A percentile compares a stretch with the other conserved stretches of the same genome.
Conservation (phyloP, 768 basidiomycete species). For the Cystobasidium ongulense region DNA sequence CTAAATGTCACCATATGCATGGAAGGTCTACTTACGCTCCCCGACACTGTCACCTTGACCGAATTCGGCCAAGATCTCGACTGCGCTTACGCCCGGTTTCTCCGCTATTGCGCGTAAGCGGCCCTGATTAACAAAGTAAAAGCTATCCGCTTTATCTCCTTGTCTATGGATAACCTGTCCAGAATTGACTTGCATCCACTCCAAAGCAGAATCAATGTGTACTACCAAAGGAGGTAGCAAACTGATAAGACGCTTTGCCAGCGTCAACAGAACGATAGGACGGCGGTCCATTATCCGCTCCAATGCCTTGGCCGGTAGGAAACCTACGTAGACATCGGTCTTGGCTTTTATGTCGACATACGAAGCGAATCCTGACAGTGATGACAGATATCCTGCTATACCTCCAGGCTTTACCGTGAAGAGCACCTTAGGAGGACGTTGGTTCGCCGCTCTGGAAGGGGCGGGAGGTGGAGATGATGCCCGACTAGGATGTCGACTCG, state of each 20-base stretch:
- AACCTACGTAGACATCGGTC: conserved; percentile 97
- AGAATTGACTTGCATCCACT: conserved; percentile 96
- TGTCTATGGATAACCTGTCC: conserved; percentile 92
- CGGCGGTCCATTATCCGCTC: conserved; percentile 84
- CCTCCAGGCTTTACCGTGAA: conserved; percentile 96
- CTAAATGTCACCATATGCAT: neutral
- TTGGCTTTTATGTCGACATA: conserved; percentile 96
- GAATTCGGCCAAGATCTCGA: conserved; percentile 81
- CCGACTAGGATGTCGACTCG: neutral
- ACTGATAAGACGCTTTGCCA: conserved; percentile 93
- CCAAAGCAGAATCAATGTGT: conserved; percentile 91
- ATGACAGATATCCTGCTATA: conserved; percentile 91
- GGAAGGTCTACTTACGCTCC: conserved; percentile 48
- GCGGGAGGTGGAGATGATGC: neutral
- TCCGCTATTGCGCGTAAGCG: conserved; percentile 84
- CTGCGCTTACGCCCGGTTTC: conserved; percentile 58
- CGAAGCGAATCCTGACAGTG: conserved; percentile 79
- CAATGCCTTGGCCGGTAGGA: conserved; percentile 75
- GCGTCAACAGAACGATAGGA: conserved; percentile 87
- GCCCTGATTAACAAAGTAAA: conserved; percentile 97
- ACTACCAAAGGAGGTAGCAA: conserved; percentile 92
- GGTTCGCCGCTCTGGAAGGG: neutral
- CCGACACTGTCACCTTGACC: conserved; percentile 96
- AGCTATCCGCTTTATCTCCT: conserved; percentile 81
- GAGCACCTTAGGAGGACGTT: conserved; percentile 50